Base-by-base conservation (phyloP, 768 basidiomycete species). In the Cyclocybe aegerita region DNA sequence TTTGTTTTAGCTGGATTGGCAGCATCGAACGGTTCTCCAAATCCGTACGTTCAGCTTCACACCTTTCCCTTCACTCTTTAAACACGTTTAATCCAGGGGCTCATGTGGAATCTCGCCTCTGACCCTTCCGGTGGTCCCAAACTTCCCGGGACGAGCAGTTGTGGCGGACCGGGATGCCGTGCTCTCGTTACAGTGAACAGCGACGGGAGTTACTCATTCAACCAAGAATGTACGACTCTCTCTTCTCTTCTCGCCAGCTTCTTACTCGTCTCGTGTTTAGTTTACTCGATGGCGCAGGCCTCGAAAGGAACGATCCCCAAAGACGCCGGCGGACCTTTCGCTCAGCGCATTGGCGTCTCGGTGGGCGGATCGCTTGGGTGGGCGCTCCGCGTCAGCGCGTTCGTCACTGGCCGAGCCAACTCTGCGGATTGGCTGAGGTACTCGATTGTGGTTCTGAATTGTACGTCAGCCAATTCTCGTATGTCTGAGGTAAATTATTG, bases 61-160 rank as follows among this genome's bases (percentile, higher is more conserved):
- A 9, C 39, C 11, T 14, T 32, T 40, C 75, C 74, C 62, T 70
- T 15, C 50, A 57, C 41, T 8, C 7, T 31, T n/a, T 47, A 17
- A 69, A 53, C 66, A 67, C 48, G 4, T 14, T 17, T 7, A 37
- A 64, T 11, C 58, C 56, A 79, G 34, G 85, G 72, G 0, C 68
- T 90, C 15, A 86, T 88, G 82, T 91, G 88, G 87, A 88, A 87
- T 58, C 66, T 89, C 38, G 88, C 85, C 0, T 73, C 86, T 7
- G 81, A 89, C 37, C 70, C 78, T 0, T 76, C 65, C 33, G 86
- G 88, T 0, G 65, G 78, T n/a, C 88, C 88, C 1, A 78, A 77
- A 59, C 71, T 85, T 2, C 85, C 86, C 0, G 82, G 83, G 5
- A 80, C 82, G 2, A 70, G 70, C 48, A 86, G 83, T 50, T 91